Conservation (phyloP, 1,139 yeast species). For the Pichia sp. region DNA sequence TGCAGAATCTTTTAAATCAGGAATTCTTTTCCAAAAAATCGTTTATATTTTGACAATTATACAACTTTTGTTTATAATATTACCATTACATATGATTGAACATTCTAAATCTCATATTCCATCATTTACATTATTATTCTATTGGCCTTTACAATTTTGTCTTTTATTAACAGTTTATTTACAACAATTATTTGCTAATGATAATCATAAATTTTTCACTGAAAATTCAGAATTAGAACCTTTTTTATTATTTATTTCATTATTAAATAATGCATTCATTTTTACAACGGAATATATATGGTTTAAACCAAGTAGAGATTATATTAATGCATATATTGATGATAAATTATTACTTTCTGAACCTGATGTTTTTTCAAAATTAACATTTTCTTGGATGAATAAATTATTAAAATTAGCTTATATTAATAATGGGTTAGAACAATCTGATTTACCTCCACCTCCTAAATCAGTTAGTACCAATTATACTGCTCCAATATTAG, state of each 20-base stretch:
- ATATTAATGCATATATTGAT: constrained; percentile 34
- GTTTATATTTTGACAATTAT: constrained; percentile 25
- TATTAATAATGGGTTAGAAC: constrained; percentile 40
- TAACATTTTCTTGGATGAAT: constrained; percentile 63
- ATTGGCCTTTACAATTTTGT: constrained; percentile 37
- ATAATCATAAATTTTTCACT: constrained; percentile 18
- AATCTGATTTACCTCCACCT: constrained; percentile 49
- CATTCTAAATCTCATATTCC: constrained; percentile 32
- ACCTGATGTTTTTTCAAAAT: constrained; percentile 44
- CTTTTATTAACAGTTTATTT: constrained; percentile 25
- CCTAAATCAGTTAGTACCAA: constrained; percentile 43
- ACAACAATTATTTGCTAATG: constrained; percentile 26
- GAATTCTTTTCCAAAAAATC: constrained; percentile 23
- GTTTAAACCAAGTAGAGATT: constrained; percentile 42
- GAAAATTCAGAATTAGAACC: constrained; percentile 13
- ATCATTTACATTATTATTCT: constrained; percentile 34
- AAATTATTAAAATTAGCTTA: constrained; percentile 45
- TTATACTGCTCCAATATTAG: constrained; percentile 31
- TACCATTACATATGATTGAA: constrained; percentile 42
- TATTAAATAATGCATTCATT: constrained; percentile 33
- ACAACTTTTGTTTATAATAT: constrained; percentile 24
- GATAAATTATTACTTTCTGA: constrained; percentile 26
- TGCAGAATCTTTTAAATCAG: not conserved
- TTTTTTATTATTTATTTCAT: constrained; percentile 20
- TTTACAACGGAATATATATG: constrained; percentile 34